Conservation (phyloP, 768 basidiomycete genomes). For the Imleria badia region DNA sequence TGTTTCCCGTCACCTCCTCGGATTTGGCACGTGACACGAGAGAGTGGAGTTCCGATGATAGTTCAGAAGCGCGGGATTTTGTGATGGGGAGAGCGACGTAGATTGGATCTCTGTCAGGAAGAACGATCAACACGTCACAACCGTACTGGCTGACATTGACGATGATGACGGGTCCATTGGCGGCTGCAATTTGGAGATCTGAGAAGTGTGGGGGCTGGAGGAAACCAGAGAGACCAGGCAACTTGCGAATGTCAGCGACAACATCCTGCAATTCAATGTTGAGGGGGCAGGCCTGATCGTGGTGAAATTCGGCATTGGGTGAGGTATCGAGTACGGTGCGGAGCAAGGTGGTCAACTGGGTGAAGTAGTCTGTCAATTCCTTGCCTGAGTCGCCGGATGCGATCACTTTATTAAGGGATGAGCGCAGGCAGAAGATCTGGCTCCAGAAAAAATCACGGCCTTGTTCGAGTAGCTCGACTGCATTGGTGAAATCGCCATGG, state of each 20-base stretch:
- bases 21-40: neutral
- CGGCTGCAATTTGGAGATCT: slow-evolving; percentile 16
- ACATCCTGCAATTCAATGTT: neutral
- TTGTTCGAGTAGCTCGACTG: slow-evolving; percentile 30
- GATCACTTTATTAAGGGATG: neutral
- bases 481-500: slow-evolving; percentile 2
- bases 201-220: slow-evolving; percentile 22
- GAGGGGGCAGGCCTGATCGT: neutral
- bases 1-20: neutral
- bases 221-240: slow-evolving; percentile 15
- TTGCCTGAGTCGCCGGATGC: neutral
- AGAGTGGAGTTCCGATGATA: neutral
- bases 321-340: neutral
- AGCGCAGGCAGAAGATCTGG: slow-evolving; percentile 9
- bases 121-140: slow-evolving; percentile 36
- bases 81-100: neutral
- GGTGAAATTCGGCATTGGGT: neutral
- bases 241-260: slow-evolving; percentile 14
- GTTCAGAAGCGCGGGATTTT: neutral
- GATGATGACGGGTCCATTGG: slow-evolving; percentile 32
- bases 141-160: slow-evolving; percentile 29
- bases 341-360: neutral
- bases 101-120: slow-evolving; percentile 1
- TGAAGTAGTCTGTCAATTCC: slow-evolving; percentile 1
- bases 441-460: too few relatives aligned